Evolutionary conservation across 768 basidiomycete genomes (phyloP), one percentile per base, ranked within the genome.

Genomic region (Hypsizygus marmoreus): DNA sequence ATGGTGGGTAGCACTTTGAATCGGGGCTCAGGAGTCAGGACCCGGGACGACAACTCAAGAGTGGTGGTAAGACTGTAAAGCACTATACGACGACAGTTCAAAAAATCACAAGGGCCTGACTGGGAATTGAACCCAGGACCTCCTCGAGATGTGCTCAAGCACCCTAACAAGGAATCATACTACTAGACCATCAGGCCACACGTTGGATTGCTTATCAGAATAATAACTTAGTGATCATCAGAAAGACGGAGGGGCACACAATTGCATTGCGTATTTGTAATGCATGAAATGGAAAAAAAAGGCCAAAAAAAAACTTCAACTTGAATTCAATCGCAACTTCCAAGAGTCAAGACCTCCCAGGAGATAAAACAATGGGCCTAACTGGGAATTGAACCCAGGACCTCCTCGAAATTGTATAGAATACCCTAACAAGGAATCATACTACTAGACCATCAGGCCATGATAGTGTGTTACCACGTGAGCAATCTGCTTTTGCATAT

Each of bases 391-490:
- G 47, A 51, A 52, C 47, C 49, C 40, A 23, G 53, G 47, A 55
- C 54, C 54, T 55, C 54, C 48, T 56, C 46, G 51, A 50, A 30
- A 32, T 8, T 13, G 33, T 13, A 16, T 13, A 13, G 25, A 40
- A 50, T 43, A 46, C 64, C 68, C 68, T 64, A 68, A 67, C 68
- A 70, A 70, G 66, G 67, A 69, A 70, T 70, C 65, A 68, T 67
- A 66, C 66, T 66, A 70, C 65, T 67, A 68, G 65, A 70, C 66
- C 66, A 70, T 68, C 65, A 66, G 64, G 64, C 65, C 65, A n/a
- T n/a, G n/a, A n/a, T n/a, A n/a, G n/a, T n/a, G n/a, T n/a, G n/a
- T 41, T 46, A 32, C 43, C 5, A n/a, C 11, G n/a, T n/a, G 36
- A 36, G 6, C 19, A 8, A 40, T 24, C 6, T 12, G 24, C 13